Evolutionary conservation across 768 basidiomycete species (phyloP).

Genomic region (Boletus tomentosulus): DNA sequence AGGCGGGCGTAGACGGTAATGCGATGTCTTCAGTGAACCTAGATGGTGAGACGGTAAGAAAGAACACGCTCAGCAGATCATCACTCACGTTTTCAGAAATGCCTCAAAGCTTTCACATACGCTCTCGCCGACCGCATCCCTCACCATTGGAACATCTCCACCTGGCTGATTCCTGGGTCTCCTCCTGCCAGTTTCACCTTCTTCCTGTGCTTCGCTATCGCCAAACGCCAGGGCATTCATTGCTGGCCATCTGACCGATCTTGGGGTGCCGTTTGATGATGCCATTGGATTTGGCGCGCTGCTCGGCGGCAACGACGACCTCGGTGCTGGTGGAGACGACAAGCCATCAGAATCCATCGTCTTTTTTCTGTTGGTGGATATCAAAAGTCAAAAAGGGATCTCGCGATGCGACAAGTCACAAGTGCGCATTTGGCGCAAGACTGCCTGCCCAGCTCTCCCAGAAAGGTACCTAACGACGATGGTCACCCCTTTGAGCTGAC

Average conservation of each 20-base stretch:
- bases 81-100: conserved; percentile 83
- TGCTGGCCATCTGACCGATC: no score
- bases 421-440: conserved; percentile 36
- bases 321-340: conserved; percentile 53
- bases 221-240: conserved; percentile 55
- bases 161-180: conserved; percentile 40
- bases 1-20: conserved; percentile 74
- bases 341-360: no score
- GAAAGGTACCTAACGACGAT: no score
- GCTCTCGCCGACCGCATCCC: conserved; percentile 95
- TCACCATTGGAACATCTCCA: conserved; percentile 79
- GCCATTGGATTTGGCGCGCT: conserved; percentile 40
- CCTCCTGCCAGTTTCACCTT: conserved; percentile 42
- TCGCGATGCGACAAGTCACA: conserved; percentile 22
- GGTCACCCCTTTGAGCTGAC: no score
- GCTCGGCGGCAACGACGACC: conserved; percentile 51
- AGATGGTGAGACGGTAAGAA: background rate
- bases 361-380: no score
- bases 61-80: background rate
- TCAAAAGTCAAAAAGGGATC: conserved; percentile 8
- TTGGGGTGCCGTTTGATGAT: no score
- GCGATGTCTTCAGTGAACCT: conserved; percentile 85
- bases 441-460: no score
- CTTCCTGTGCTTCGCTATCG: conserved; percentile 46
- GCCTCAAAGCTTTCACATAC: conserved; percentile 89